Conservation (phyloP, 192 early-diverging fungal species). For the Backusella sp. region DNA sequence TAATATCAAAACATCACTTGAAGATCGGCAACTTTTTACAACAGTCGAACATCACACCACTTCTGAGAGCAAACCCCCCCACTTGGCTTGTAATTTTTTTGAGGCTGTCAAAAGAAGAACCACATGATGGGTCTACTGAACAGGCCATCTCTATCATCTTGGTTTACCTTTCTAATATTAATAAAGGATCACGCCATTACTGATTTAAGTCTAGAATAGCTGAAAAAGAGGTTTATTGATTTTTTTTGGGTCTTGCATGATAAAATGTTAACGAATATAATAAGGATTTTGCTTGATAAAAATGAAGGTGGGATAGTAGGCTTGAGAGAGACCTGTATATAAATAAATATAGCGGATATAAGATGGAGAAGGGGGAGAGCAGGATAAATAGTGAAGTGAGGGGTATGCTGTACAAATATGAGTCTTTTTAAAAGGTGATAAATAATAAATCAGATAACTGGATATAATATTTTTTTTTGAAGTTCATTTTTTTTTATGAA, state of each 20-base stretch:
- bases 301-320: conserved; percentile 2
- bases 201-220: not conserved
- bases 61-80: too few relatives aligned
- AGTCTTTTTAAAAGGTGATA: not conserved
- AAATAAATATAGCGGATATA: not conserved
- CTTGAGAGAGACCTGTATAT: not conserved
- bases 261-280: conserved; percentile 1
- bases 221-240: not conserved
- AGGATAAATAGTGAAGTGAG: not conserved
- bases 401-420: not conserved
- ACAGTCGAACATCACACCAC: too few relatives aligned
- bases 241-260: not conserved
- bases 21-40: not conserved
- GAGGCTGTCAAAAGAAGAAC: not conserved
- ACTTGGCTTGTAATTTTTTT: not conserved
- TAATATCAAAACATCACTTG: not conserved
- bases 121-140: not conserved
- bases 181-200: too few relatives aligned
- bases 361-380: not conserved
- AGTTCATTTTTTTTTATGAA: not conserved
- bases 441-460: not conserved
- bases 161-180: too few relatives aligned
- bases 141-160: too few relatives aligned
- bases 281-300: conserved; percentile 1
- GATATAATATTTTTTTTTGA: not conserved